Evolutionary conservation across 768 basidiomycete species (phyloP).

Genomic region (Suillus plorans): DNA sequence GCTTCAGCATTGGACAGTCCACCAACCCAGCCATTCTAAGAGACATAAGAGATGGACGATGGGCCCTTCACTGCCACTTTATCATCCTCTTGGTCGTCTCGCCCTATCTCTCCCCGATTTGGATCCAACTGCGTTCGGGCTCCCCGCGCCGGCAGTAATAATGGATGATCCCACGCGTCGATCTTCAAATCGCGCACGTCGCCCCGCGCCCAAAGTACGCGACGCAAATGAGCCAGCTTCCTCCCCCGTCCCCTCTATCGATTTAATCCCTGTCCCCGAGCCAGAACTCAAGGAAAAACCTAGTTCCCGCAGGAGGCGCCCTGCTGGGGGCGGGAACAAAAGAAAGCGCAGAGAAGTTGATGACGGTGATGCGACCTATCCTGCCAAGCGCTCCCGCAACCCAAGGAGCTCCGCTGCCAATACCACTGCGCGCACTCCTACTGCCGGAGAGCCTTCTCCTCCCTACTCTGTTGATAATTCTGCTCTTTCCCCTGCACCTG

Average conservation of each 20-base stretch:
- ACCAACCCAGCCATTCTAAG: slow-evolving; percentile 12
- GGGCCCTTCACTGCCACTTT: slow-evolving; percentile 54
- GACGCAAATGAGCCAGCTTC: slow-evolving; percentile 44
- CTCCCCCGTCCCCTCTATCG: slow-evolving; percentile 15
- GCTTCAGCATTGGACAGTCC: slow-evolving; percentile 13
- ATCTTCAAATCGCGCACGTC: slow-evolving; percentile 45
- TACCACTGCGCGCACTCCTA: slow-evolving; percentile 23
- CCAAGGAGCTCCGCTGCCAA: slow-evolving; percentile 38
- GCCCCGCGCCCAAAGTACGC: slow-evolving; percentile 48
- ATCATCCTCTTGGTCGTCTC: slow-evolving; percentile 63
- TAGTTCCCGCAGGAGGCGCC: slow-evolving; percentile 50
- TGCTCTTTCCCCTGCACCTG: slow-evolving; percentile 21
- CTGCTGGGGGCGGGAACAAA: slow-evolving; percentile 44
- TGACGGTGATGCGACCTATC: slow-evolving; percentile 66
- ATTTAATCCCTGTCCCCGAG: slow-evolving; percentile 30
- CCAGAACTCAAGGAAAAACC: slow-evolving; percentile 41
- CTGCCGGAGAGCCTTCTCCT: slow-evolving; percentile 44
- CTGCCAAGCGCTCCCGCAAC: slow-evolving; percentile 64
- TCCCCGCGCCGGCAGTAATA: slow-evolving; percentile 45
- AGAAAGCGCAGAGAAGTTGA: slow-evolving; percentile 61
- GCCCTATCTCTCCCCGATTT: slow-evolving; percentile 67
- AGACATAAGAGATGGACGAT: slow-evolving; percentile 23
- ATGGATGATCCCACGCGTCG: slow-evolving; percentile 44
- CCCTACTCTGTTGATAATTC: slow-evolving; percentile 31
- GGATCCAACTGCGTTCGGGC: slow-evolving; percentile 55